These are phyloP conservation scores for Lactarius vividus DNA, from an alignment of 768 basidiomycete species.

Conservation along the genomic window DNA sequence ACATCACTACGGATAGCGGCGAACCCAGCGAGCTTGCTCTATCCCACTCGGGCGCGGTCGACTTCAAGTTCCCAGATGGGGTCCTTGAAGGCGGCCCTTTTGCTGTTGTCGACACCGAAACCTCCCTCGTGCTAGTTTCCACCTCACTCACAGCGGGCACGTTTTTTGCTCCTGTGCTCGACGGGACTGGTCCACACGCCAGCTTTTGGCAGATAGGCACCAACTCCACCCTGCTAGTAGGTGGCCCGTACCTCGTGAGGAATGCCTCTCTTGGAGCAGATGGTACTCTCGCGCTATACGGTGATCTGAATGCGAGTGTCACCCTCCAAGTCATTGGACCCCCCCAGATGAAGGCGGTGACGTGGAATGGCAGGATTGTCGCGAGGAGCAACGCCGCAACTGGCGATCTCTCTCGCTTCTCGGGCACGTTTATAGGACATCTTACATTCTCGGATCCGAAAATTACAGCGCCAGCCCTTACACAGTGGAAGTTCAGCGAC, in stretches of 20 bases:
- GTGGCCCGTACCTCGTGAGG: conserved; percentile 48
- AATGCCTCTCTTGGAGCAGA: conserved; percentile 36
- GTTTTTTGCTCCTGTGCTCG: conserved; percentile 73
- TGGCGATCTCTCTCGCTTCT: conserved; percentile 30
- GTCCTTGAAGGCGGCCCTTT: conserved; percentile 47
- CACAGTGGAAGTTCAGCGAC: conserved; percentile 71
- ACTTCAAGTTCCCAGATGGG: conserved; percentile 54
- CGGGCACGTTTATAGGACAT: conserved; percentile 50
- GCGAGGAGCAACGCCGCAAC: conserved; percentile 38
- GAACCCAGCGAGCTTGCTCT: conserved; percentile 39
- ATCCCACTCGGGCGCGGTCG: conserved; percentile 13
- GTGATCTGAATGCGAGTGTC: conserved; percentile 63
- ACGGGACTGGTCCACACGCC: conserved; percentile 41
- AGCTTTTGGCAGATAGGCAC: conserved; percentile 75
- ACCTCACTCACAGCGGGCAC: conserved; percentile 65
- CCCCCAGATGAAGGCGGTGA: conserved; percentile 47
- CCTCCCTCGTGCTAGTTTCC: conserved; percentile 65
- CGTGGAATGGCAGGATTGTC: conserved; percentile 67
- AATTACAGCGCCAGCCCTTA: conserved; percentile 48
- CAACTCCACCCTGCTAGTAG: conserved; percentile 58
- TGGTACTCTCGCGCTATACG: conserved; percentile 52
- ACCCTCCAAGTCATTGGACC: conserved; percentile 65
- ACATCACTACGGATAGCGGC: conserved; percentile 39
- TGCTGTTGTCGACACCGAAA: conserved; percentile 63
- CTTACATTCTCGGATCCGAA: conserved; percentile 38